These are phyloP conservation scores for Teratosphaeria pseudoeucalypti DNA, from an alignment of 2,329 filamentous ascomycete genomes.

Conservation along the genomic window DNA sequence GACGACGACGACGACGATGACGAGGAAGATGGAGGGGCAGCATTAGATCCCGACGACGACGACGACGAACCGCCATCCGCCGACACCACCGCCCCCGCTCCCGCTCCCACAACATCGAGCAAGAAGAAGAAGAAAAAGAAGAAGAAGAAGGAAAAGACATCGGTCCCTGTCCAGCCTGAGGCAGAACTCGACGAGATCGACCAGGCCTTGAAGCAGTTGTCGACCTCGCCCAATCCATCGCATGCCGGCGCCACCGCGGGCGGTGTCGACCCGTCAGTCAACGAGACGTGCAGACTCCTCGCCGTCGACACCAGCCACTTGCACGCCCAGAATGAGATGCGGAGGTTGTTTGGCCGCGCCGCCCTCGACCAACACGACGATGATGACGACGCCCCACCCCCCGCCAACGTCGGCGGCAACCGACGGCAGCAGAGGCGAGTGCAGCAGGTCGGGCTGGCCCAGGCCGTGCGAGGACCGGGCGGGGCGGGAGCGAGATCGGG, in stretches of 20 bases:
- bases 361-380: slow-evolving; percentile 47
- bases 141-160: slow-evolving; percentile 40
- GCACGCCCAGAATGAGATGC: slow-evolving; percentile 87
- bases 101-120: slow-evolving; percentile 24
- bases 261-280: slow-evolving; percentile 28
- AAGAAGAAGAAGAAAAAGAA: slow-evolving; percentile 53
- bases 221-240: slow-evolving; percentile 23
- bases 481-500: slow-evolving; percentile 48
- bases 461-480: slow-evolving; percentile 42
- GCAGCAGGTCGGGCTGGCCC: slow-evolving; percentile 48
- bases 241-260: slow-evolving; percentile 12
- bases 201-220: slow-evolving; percentile 49
- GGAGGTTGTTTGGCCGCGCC: slow-evolving; percentile 56
- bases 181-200: slow-evolving; percentile 54
- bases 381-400: neutral
- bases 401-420: slow-evolving; percentile 18
- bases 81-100: neutral
- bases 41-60: slow-evolving; percentile 20
- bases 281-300: slow-evolving; percentile 45
- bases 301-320: slow-evolving; percentile 61
- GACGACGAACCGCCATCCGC: slow-evolving; percentile 17
- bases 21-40: slow-evolving; percentile 7
- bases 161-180: slow-evolving; percentile 26
- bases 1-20: slow-evolving; percentile 24
- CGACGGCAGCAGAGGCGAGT: slow-evolving; percentile 24